Evolutionary conservation across 345 rosid genomes (phyloP).

Genomic region (sweet orange (Citrus sinensis)): DNA sequence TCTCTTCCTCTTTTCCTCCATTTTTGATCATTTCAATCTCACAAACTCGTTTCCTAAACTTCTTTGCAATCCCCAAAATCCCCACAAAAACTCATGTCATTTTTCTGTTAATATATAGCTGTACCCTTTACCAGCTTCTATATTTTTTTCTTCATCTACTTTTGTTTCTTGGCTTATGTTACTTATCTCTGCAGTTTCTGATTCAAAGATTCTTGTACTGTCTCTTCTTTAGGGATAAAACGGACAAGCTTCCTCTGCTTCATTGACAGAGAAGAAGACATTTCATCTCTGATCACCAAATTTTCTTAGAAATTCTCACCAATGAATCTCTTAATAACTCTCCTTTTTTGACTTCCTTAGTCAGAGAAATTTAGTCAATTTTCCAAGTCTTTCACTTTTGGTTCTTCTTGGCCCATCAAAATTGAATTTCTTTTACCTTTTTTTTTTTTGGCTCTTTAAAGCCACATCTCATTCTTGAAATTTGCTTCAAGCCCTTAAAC

Average conservation of each 20-base stretch:
- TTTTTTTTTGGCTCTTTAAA: not conserved
- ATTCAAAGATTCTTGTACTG: not conserved
- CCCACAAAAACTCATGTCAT: not conserved
- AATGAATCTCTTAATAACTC: not conserved
- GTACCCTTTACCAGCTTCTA: not conserved
- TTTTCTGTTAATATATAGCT: not conserved
- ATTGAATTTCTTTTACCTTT: slow-evolving; percentile 18
- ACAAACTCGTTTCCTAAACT: not conserved
- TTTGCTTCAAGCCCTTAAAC: not conserved
- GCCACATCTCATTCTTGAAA: not conserved
- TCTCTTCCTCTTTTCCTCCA: not conserved
- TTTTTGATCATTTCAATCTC: not conserved
- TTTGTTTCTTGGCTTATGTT: not conserved
- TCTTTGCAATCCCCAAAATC: not conserved
- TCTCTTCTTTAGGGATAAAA: not conserved
- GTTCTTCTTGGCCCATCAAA: slow-evolving; percentile 18
- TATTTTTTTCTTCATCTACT: too few species aligned
- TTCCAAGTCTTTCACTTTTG: slow-evolving; percentile 1
- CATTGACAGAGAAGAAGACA: slow-evolving; percentile 13
- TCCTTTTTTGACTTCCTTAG: slow-evolving; percentile 13
- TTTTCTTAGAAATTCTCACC: slow-evolving; percentile 9
- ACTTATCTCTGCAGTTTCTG: not conserved
- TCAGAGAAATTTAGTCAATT: slow-evolving; percentile 6
- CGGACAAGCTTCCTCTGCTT: slow-evolving; percentile 20
- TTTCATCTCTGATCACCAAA: slow-evolving; percentile 7